These are phyloP conservation scores for Cercospora janseana DNA, from an alignment of 2,329 filamentous ascomycete species.

Conservation along the genomic window DNA sequence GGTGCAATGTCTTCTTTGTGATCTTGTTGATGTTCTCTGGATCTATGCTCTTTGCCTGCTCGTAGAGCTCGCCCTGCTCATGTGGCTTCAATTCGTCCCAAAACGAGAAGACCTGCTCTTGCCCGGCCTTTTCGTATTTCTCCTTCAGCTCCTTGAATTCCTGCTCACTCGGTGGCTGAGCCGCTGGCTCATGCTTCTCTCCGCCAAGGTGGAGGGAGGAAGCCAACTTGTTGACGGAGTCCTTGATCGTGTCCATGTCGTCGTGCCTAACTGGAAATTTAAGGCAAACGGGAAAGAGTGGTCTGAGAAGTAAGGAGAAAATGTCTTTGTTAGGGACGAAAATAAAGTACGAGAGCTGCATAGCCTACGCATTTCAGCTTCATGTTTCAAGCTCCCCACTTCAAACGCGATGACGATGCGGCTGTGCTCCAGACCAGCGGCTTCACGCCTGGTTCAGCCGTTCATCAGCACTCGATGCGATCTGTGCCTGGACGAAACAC, in stretches of 20 bases:
- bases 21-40: constrained; percentile 85
- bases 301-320: neutral
- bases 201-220: constrained; percentile 26
- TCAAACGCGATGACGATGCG: neutral
- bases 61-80: constrained; percentile 76
- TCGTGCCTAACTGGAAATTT: too few relatives aligned
- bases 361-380: constrained; percentile 3
- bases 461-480: too few relatives aligned
- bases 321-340: constrained; percentile 3
- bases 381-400: neutral
- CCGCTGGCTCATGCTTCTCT: constrained; percentile 37
- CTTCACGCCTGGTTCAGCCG: too few relatives aligned
- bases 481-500: too few relatives aligned
- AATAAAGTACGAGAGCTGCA: constrained; percentile 1
- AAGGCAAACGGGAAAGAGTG: neutral
- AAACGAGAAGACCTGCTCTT: constrained; percentile 82
- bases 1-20: constrained; percentile 76
- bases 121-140: constrained; percentile 70
- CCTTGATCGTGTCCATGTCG: constrained; percentile 27
- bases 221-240: constrained; percentile 25
- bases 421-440: constrained; percentile 4
- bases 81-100: constrained; percentile 72
- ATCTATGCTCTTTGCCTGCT: constrained; percentile 75
- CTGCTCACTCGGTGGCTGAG: constrained; percentile 59
- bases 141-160: constrained; percentile 66